Conservation (phyloP, 495 filamentous ascomycete species). For the Podospora appendiculata region DNA sequence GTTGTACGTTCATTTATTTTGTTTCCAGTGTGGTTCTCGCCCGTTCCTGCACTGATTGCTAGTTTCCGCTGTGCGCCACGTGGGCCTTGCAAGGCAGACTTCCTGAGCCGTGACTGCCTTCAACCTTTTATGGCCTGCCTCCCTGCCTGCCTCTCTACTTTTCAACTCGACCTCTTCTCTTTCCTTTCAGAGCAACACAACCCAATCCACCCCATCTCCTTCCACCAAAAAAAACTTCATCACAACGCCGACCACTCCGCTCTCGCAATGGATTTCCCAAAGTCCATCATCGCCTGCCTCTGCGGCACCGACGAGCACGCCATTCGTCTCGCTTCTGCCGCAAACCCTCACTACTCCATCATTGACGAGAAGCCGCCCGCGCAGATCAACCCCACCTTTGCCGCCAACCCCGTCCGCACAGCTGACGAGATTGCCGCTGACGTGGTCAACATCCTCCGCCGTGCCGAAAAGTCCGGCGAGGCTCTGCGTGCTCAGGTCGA, state of each 20-base stretch:
- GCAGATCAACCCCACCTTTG: not conserved
- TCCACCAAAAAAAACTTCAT: too few relatives aligned
- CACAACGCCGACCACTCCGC: not conserved
- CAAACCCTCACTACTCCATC: not conserved
- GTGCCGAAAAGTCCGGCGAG: not conserved
- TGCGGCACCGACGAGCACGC: not conserved
- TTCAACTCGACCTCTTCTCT: too few relatives aligned
- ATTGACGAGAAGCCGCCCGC: not conserved
- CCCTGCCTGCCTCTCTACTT: too few relatives aligned
- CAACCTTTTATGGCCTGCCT: too few relatives aligned
- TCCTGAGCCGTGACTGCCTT: too few relatives aligned
- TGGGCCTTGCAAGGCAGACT: too few relatives aligned
- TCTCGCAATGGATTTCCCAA: not conserved
- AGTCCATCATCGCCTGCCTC: not conserved
- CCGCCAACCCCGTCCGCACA: not conserved
- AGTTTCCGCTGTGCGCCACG: too few relatives aligned
- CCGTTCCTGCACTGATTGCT: too few relatives aligned
- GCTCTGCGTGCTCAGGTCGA: not conserved
- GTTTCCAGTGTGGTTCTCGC: too few relatives aligned
- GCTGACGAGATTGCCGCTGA: not conserved
- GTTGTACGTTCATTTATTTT: too few relatives aligned
- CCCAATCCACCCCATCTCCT: too few relatives aligned
- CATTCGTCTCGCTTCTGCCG: not conserved
- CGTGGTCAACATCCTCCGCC: constrained; percentile 1
- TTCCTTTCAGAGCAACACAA: too few relatives aligned